phyloP scores from a whole-genome alignment of 2,329 filamentous ascomycete species.

The Periglandula ipomoeae region DNA sequence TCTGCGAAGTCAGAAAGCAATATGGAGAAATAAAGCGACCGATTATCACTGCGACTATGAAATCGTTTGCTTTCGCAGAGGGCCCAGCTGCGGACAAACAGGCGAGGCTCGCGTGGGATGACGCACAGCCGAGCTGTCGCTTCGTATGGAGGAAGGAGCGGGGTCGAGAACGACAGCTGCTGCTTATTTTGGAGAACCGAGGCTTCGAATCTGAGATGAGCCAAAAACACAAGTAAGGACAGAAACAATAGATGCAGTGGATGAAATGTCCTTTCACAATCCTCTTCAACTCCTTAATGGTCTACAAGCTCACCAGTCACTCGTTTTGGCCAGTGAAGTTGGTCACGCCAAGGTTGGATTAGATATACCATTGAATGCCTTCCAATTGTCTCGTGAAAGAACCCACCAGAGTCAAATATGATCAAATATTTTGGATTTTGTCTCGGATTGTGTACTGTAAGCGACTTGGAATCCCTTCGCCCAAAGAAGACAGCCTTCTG shows the following conservation, averaged over 20 bases:
- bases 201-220: too few relatives aligned
- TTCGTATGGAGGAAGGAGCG: conserved; percentile 1
- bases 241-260: too few relatives aligned
- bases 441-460: too few relatives aligned
- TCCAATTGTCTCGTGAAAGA: not conserved
- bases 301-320: not conserved
- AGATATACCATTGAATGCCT: not conserved
- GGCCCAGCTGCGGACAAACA: not conserved
- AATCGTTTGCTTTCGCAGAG: not conserved
- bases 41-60: not conserved
- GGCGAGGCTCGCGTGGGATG: conserved; percentile 4
- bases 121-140: conserved; percentile 2
- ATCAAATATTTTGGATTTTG: too few relatives aligned
- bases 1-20: conserved; percentile 2
- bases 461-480: not conserved
- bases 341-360: not conserved
- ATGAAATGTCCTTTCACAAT: not conserved
- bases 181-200: too few relatives aligned
- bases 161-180: not conserved
- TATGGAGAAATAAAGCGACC: not conserved
- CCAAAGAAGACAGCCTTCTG: not conserved
- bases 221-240: too few relatives aligned
- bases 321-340: not conserved
- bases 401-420: conserved; percentile 1
- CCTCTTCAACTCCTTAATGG: not conserved